Percentiles rank a stretch among this genome's conserved stretches.
Conservation (phyloP, 2,329 filamentous ascomycete species). For the Phyllosticta citrichinensis region DNA sequence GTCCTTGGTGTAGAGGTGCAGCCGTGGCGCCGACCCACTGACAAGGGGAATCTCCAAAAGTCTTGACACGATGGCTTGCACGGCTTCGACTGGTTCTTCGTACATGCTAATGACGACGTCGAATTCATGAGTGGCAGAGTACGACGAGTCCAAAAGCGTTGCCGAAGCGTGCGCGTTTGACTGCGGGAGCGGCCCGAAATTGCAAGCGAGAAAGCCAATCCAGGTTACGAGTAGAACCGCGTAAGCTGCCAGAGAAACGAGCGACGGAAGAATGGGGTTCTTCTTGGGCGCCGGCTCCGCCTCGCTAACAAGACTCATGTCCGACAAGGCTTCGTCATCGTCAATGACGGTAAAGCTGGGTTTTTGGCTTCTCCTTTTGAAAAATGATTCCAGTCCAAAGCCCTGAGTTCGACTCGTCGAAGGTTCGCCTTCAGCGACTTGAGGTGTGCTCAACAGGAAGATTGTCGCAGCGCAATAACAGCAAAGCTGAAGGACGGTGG, state of each 20-base stretch:
- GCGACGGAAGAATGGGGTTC: neutral
- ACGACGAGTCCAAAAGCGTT: slow-evolving; percentile 15
- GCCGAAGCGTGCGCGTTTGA: neutral
- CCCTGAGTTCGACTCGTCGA: neutral
- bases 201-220: slow-evolving; percentile 4
- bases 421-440: neutral
- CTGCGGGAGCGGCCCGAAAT: slow-evolving; percentile 2
- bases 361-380: neutral
- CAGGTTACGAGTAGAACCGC: slow-evolving; percentile 2
- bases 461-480: slow-evolving; percentile 8
- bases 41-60: slow-evolving; percentile 17
- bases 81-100: slow-evolving; percentile 21
- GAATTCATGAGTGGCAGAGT: slow-evolving; percentile 14
- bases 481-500: slow-evolving; percentile 9
- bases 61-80: slow-evolving; percentile 16
- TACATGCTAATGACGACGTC: slow-evolving; percentile 32
- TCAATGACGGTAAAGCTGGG: neutral
- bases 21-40: slow-evolving; percentile 12
- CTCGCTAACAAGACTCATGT: neutral
- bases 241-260: slow-evolving; percentile 4
- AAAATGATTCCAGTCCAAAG: slow-evolving; percentile 1
- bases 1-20: slow-evolving; percentile 27
- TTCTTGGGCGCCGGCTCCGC: neutral
- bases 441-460: slow-evolving; percentile 5
- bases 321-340: neutral